Conservation (phyloP, 2,329 filamentous ascomycete species). For the Pseudogymnoascus sp. region DNA sequence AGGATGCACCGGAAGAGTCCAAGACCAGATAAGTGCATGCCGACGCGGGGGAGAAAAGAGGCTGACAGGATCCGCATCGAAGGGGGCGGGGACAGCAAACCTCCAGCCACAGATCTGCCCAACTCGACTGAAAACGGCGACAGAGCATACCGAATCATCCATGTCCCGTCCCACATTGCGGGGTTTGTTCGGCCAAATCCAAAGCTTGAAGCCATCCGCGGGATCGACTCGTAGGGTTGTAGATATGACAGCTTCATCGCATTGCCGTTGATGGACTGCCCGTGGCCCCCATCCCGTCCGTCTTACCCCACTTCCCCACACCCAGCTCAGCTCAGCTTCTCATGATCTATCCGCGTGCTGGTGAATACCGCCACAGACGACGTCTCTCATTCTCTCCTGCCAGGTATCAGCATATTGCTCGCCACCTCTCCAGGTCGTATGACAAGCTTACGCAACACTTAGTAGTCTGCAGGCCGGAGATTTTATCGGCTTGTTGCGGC, state of each 20-base stretch:
- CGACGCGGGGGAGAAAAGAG: not conserved
- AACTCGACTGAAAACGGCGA: not conserved
- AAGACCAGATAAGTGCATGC: not conserved
- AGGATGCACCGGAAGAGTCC: slow-evolving; percentile 3
- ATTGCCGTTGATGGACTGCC: not conserved
- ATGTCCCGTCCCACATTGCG: not conserved
- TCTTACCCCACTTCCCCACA: not conserved
- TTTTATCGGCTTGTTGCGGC: slow-evolving; percentile 9
- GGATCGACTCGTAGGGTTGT: not conserved
- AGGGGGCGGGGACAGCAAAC: not conserved
- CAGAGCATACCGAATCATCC: not conserved
- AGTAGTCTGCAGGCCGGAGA: not conserved
- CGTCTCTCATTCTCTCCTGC: not conserved
- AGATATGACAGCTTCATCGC: slow-evolving; percentile 1
- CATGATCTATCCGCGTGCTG: not conserved
- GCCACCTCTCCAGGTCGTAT: slow-evolving; percentile 4
- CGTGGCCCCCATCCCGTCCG: not conserved
- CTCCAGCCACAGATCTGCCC: slow-evolving; percentile 2
- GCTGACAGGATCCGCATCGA: not conserved
- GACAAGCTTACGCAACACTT: not conserved
- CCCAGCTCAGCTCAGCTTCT: not conserved
- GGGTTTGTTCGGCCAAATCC: not conserved
- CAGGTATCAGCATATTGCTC: slow-evolving; percentile 7
- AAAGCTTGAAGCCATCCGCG: not conserved
- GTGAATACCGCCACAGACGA: not conserved